Conservation (phyloP, 2,329 filamentous ascomycete species). For the Penicillium sumatraense region DNA sequence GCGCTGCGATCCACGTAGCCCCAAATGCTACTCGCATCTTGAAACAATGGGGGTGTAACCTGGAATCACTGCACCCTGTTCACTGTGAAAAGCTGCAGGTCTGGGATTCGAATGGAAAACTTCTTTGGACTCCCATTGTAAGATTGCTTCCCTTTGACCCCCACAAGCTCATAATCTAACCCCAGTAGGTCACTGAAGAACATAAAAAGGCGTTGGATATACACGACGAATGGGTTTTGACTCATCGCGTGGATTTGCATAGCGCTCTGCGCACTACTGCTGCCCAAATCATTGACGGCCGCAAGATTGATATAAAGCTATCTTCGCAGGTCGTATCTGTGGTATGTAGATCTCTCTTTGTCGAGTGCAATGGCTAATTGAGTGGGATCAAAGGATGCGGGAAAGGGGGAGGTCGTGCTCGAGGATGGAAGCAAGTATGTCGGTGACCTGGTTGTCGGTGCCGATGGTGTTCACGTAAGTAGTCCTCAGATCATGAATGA, state of each 20-base stretch:
- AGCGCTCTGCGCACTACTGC: constrained; percentile 36
- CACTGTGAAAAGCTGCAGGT: constrained; percentile 15
- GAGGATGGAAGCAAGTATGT: constrained; percentile 33
- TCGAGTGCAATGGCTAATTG: neutral
- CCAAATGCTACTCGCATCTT: constrained; percentile 38
- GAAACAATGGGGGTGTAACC: constrained; percentile 32
- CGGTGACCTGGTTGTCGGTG: constrained; percentile 47
- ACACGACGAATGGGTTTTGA: constrained; percentile 21
- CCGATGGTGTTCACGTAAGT: constrained; percentile 43
- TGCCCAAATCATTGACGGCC: constrained; percentile 21
- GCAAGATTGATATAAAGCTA: constrained; percentile 25
- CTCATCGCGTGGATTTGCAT: constrained; percentile 48
- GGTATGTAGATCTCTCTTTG: constrained; percentile 25
- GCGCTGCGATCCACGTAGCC: constrained; percentile 37
- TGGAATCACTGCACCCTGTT: constrained; percentile 20
- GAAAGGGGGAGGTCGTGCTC: constrained; percentile 30
- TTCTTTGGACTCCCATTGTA: constrained; percentile 1
- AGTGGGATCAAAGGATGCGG: constrained; percentile 20
- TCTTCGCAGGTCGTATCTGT: constrained; percentile 22
- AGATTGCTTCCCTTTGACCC: neutral
- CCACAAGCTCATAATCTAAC: neutral
- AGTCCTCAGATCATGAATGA: constrained; percentile 11
- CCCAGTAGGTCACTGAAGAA: constrained; percentile 16
- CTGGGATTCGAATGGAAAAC: constrained; percentile 11
- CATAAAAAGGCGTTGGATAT: constrained; percentile 6